Evolutionary conservation across 441 rosid genomes (phyloP).

Genomic region (Bocquillonia castaneifolia): DNA sequence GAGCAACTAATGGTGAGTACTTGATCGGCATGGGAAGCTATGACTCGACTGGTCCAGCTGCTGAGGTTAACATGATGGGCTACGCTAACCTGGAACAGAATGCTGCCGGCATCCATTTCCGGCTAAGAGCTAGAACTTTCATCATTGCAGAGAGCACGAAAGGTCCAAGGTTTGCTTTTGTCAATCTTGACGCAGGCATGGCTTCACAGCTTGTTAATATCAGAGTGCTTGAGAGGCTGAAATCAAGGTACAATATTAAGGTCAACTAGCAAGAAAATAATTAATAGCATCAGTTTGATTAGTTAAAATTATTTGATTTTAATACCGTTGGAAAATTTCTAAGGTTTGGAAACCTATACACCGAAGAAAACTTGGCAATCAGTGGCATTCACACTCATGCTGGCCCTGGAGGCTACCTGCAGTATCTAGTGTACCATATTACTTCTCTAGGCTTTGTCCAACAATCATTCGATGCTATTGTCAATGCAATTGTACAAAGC

Average conservation of each 20-base stretch:
- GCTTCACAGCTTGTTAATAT: constrained; percentile 59
- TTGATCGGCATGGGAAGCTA: constrained; percentile 55
- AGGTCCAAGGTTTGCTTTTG: constrained; percentile 48
- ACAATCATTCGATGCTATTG: constrained; percentile 53
- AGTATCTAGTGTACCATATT: constrained; percentile 42
- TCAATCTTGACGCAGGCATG: constrained; percentile 65
- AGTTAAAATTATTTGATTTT: neutral
- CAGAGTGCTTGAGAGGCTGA: constrained; percentile 42
- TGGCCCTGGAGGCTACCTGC: constrained; percentile 63
- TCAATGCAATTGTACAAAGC: constrained; percentile 44
- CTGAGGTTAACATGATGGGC: constrained; percentile 58
- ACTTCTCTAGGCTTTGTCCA: constrained; percentile 51
- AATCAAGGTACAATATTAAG: constrained; percentile 33
- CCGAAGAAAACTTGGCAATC: constrained; percentile 46
- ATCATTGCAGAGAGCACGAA: constrained; percentile 40
- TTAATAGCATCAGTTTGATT: no score
- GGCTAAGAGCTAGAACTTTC: constrained; percentile 53
- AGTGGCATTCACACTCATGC: constrained; percentile 63
- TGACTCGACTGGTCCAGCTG: constrained; percentile 59
- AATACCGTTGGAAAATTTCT: neutral
- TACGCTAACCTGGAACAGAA: constrained; percentile 49
- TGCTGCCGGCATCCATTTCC: constrained; percentile 55
- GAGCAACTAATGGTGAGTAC: constrained; percentile 27
- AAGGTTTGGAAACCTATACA: constrained; percentile 50
- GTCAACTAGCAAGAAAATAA: no score